phyloP scores from a whole-genome alignment of 805 yeast species.

The Brettanomyces sp. region DNA sequence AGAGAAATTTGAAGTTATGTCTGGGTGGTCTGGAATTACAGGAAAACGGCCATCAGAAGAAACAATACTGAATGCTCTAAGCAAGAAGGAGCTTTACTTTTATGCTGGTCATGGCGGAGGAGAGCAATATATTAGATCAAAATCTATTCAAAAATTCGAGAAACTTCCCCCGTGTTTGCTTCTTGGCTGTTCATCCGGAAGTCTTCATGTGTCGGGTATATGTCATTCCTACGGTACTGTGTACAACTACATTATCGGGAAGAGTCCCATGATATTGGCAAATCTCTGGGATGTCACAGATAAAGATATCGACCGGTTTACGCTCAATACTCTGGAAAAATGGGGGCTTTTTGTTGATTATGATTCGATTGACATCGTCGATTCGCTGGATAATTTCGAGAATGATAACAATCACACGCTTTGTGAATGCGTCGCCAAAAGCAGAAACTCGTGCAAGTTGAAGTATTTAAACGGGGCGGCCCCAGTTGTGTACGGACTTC shows the following conservation, averaged over 20 bases:
- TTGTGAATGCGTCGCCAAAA: slow-evolving; percentile 45
- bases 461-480: slow-evolving; percentile 84
- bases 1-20: slow-evolving; percentile 27
- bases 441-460: slow-evolving; percentile 63
- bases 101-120: slow-evolving; percentile 97
- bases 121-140: slow-evolving; percentile 63
- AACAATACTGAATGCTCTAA: slow-evolving; percentile 36
- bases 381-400: slow-evolving; percentile 6
- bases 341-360: slow-evolving; percentile 51
- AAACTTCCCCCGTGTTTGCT: slow-evolving; percentile 53
- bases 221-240: slow-evolving; percentile 73
- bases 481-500: slow-evolving; percentile 85
- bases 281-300: slow-evolving; percentile 97
- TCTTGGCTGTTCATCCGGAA: slow-evolving; percentile 88
- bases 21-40: slow-evolving; percentile 43
- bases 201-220: slow-evolving; percentile 44
- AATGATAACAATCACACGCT: slow-evolving; percentile 20
- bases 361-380: slow-evolving; percentile 13
- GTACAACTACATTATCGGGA: slow-evolving; percentile 66
- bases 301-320: slow-evolving; percentile 82
- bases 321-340: slow-evolving; percentile 45
- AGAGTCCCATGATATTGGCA: slow-evolving; percentile 75
- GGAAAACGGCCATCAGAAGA: slow-evolving; percentile 52
- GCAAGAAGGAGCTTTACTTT: slow-evolving; percentile 42
- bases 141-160: slow-evolving; percentile 36